These are phyloP conservation scores for Diplodia sapinea DNA, from an alignment of 2,329 filamentous ascomycete genomes.

Conservation along the genomic window DNA sequence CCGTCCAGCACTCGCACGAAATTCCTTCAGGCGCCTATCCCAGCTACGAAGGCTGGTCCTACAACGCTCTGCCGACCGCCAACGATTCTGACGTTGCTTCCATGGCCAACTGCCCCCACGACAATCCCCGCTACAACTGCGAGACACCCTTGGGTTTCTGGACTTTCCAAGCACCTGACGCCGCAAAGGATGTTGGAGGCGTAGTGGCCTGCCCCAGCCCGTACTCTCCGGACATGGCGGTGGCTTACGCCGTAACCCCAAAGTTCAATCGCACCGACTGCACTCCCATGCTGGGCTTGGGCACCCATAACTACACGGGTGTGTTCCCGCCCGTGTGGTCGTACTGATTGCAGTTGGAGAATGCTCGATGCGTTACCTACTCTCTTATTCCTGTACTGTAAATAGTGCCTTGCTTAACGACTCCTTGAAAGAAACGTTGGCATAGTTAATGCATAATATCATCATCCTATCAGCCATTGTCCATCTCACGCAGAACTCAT, in stretches of 20 bases:
- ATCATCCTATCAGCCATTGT: not conserved
- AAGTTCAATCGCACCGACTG: slow-evolving; percentile 34
- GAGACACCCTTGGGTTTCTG: slow-evolving; percentile 34
- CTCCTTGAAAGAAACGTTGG: not conserved
- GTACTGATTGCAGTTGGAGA: slow-evolving; percentile 29
- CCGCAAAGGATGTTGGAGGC: slow-evolving; percentile 32
- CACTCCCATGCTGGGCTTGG: slow-evolving; percentile 34
- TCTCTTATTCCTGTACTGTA: not conserved
- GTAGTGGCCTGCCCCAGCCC: slow-evolving; percentile 34
- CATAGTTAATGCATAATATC: not conserved
- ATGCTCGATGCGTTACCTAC: not conserved
- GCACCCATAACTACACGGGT: slow-evolving; percentile 36
- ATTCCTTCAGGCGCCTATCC: slow-evolving; percentile 34
- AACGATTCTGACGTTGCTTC: not conserved
- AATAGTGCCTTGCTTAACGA: not conserved
- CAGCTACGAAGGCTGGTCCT: slow-evolving; percentile 36
- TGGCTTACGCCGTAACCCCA: slow-evolving; percentile 35
- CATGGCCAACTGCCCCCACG: slow-evolving; percentile 26
- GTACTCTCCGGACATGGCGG: slow-evolving; percentile 23
- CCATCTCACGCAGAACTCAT: too few species aligned
- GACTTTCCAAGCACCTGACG: slow-evolving; percentile 35
- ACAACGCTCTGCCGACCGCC: slow-evolving; percentile 30
- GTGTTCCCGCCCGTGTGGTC: slow-evolving; percentile 35
- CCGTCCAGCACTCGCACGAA: slow-evolving; percentile 36
- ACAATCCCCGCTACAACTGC: slow-evolving; percentile 35